Evolutionary conservation across 2,329 filamentous ascomycete genomes (phyloP).

Genomic region (Apiospora hydei): DNA sequence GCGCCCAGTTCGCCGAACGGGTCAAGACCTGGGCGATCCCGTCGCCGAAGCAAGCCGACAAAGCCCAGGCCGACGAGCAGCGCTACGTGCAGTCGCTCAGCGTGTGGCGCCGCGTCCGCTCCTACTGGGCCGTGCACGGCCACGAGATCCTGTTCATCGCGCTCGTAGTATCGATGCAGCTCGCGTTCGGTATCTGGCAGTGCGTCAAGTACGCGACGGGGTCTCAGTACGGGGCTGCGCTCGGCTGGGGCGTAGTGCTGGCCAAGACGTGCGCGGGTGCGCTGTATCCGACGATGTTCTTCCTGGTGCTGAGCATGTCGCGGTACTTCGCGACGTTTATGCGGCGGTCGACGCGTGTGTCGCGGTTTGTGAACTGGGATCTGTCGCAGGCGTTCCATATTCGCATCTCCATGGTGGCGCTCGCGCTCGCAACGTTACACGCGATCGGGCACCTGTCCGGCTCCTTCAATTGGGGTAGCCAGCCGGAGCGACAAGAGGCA

Average conservation of each 20-base stretch:
- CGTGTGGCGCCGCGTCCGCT: slow-evolving; percentile 53
- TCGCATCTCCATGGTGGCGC: slow-evolving; percentile 57
- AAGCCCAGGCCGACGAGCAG: slow-evolving; percentile 54
- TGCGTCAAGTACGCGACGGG: slow-evolving; percentile 58
- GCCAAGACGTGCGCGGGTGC: slow-evolving; percentile 63
- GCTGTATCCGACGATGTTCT: slow-evolving; percentile 65
- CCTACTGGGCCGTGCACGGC: slow-evolving; percentile 63
- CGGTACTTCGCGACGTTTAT: slow-evolving; percentile 61
- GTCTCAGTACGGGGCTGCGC: slow-evolving; percentile 52
- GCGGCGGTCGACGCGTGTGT: slow-evolving; percentile 58
- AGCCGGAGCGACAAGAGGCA: slow-evolving; percentile 49
- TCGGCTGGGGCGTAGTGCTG: slow-evolving; percentile 63
- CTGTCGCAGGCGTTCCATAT: slow-evolving; percentile 63
- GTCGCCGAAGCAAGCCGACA: slow-evolving; percentile 54
- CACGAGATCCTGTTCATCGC: slow-evolving; percentile 58
- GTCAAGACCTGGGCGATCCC: slow-evolving; percentile 57
- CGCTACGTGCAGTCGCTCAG: slow-evolving; percentile 55
- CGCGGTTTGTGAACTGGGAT: slow-evolving; percentile 65
- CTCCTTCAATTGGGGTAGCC: slow-evolving; percentile 58
- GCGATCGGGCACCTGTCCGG: slow-evolving; percentile 62
- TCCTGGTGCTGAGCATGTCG: slow-evolving; percentile 65
- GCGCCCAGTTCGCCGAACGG: slow-evolving; percentile 52
- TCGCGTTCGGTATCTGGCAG: slow-evolving; percentile 63
- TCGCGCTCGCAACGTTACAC: slow-evolving; percentile 59
- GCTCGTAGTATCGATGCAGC: slow-evolving; percentile 54